Base-by-base conservation (phyloP, 1,139 yeast species). In the Yamadazyma diospyri region DNA sequence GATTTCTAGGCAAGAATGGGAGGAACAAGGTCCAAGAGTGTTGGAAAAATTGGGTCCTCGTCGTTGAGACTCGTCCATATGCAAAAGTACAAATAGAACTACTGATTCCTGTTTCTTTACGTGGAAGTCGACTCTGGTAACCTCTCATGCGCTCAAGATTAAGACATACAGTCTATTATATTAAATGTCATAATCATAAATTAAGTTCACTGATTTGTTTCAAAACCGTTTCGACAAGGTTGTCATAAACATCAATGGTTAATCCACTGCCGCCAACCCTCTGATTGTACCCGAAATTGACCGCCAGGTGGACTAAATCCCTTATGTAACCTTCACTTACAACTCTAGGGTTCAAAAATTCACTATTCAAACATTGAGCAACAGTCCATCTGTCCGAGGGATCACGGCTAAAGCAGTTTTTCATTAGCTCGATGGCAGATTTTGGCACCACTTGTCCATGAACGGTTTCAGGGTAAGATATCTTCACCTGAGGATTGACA, bases 1-100 rank as follows among this genome's bases (percentile, higher is more conserved):
- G 99, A 78, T 94, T 50, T 72, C 89, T 36, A 88, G 84, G 58
- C 86, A 83, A 55, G 99, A 92, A 64, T 92, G 98, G 98, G 94
- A 87, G 58, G 99, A 92, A 64, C 86, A 84, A 53, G 98, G 97
- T 23, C 76, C 95, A 27, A 74, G 92, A 33, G 78, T 87, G 14
- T 77, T 92, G 58, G 73, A 70, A 45, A 92, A 92, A 62, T 77
- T 92, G 50, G 98, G 98, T n/a, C 95, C 96, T 41, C 80, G 46
- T 37, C 42, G 96, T 64, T 87, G 68, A 27, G 15, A 20, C 10
- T 10, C 11, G 29, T 6, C 17, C 10, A 25, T 13, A 15, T 13
- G 13, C 16, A 11, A 18, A 6, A 18, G 20, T 7, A 18, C 9
- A 25, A 25, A 16, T n/a, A n/a, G n/a, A n/a, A n/a, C n/a, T n/a